Conservation (phyloP, 2,329 filamentous ascomycete genomes). For the Endothia cerciana region DNA sequence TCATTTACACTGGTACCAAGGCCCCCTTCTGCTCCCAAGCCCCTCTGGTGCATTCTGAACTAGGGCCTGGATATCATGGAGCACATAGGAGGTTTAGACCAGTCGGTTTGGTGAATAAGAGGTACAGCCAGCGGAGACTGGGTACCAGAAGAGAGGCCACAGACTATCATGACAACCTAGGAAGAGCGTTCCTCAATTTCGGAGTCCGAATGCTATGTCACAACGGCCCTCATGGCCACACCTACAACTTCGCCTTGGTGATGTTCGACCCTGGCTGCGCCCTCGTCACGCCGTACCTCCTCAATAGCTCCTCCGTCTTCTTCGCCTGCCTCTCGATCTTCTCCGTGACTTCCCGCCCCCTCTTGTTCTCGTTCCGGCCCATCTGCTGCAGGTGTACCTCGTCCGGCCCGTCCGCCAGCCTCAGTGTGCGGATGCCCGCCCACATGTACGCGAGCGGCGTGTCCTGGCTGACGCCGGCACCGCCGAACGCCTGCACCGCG, state of each 20-base stretch:
- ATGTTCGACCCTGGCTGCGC: conserved; percentile 58
- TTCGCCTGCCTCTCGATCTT: conserved; percentile 67
- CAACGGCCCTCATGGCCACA: not conserved
- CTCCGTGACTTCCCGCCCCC: conserved; percentile 62
- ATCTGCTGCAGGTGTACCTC: conserved; percentile 90
- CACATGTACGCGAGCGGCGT: conserved; percentile 88
- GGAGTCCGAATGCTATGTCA: not conserved
- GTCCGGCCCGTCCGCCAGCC: conserved; percentile 91
- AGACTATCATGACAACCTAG: not conserved
- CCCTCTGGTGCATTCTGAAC: not conserved
- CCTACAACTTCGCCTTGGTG: conserved; percentile 50
- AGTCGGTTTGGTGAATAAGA: not conserved
- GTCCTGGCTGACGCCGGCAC: conserved; percentile 89
- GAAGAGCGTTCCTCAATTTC: not conserved
- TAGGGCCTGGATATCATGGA: not conserved
- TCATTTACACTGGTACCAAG: too few relatives aligned
- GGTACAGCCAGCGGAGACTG: not conserved
- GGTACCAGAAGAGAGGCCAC: not conserved
- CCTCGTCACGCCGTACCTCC: conserved; percentile 54
- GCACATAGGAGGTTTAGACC: not conserved
- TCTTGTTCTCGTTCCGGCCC: conserved; percentile 79
- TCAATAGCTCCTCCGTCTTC: conserved; percentile 68
- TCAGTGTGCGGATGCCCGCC: conserved; percentile 78
- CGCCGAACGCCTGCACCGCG: conserved; percentile 90
- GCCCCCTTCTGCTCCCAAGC: too few relatives aligned